Evolutionary conservation across 345 rosid genomes (phyloP), one percentile per base, ranked within the genome.

Genomic region (Reutealis trisperma): DNA sequence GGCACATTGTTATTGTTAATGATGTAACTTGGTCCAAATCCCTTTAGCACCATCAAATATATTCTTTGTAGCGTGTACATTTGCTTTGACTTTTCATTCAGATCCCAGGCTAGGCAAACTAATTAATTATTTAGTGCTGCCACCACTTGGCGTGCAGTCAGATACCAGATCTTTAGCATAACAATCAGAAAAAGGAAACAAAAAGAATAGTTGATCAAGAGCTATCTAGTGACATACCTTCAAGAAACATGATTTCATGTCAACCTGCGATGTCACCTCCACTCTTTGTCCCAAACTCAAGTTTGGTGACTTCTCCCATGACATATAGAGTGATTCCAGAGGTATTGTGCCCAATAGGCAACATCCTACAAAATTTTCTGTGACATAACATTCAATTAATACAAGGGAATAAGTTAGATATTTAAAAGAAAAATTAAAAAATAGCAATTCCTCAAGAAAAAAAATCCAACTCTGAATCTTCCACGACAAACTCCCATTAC

Each of bases 331-430:
- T 27, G 93, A 86, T 69, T 92, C 93, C 80, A 96, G 62, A 16
- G 94, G 89, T 81, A 96, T 84, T 75, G 87, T 90, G 62, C 99
- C 98, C 88, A 92, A 86, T 55, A 90, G 81, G 81, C 94, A 91
- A 84, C 87, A 87, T 75, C 97, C 97, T 64, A 96, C 95, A 81
- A 82, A 72, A 85, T 91, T 90, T 84, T 91, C 99, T 96, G 88
- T 47, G 69, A 82, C 41, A 22, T 69, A 68, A 81, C 83, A 66
- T 41, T 47, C 34, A 66, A 70, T 61, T 59, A 42, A 75, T 76
- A 55, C 32, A 65, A 44, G 19, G 69, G 37, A 85, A 52, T 62
- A 49, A 30, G 51, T 61, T 18, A n/a, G 51, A 21, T 19, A 13
- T 64, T 25, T 37, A 19, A 41, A 11, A 6, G 37, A 64, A 54